These are phyloP conservation scores for Polytrichum commune DNA, from an alignment of 225 moss, liverwort and hornwort genomes.

Conservation along the genomic window DNA sequence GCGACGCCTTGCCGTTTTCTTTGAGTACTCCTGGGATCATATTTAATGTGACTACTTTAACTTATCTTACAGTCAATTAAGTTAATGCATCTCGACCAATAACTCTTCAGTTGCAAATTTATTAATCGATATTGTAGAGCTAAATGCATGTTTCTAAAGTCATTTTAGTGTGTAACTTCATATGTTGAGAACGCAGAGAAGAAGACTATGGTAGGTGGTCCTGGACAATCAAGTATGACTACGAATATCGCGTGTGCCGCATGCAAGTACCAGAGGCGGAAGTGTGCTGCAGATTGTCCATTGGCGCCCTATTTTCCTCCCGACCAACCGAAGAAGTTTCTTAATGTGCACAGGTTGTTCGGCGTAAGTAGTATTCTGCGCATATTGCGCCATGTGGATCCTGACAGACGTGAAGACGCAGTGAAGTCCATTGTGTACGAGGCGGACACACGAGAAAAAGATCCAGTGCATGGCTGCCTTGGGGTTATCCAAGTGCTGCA, in stretches of 20 bases:
- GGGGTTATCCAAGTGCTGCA: conserved; percentile 53
- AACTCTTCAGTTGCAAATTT: not conserved
- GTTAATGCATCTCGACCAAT: not conserved
- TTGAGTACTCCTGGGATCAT: not conserved
- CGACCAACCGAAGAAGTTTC: conserved; percentile 57
- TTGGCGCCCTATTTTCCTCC: conserved; percentile 67
- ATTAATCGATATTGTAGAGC: not conserved
- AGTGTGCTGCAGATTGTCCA: conserved; percentile 58
- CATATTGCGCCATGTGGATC: conserved; percentile 55
- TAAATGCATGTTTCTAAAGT: not conserved
- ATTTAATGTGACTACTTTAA: too few species aligned
- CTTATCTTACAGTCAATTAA: too few species aligned
- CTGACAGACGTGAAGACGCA: conserved; percentile 47
- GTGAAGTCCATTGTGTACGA: conserved; percentile 65
- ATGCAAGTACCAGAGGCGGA: conserved; percentile 65
- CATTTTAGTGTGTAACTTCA: not conserved
- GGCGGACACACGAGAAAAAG: conserved; percentile 63
- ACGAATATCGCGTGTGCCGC: conserved; percentile 63
- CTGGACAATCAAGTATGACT: conserved; percentile 20
- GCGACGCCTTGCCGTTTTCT: not conserved
- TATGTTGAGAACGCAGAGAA: conserved; percentile 16
- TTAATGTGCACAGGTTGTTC: conserved; percentile 64
- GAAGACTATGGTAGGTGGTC: conserved; percentile 27
- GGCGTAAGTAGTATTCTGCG: conserved; percentile 65
- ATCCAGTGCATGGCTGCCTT: conserved; percentile 67